Evolutionary conservation across 306 rosid species (phyloP), one percentile per base, ranked within the genome.

Genomic region (Prunus padus): DNA sequence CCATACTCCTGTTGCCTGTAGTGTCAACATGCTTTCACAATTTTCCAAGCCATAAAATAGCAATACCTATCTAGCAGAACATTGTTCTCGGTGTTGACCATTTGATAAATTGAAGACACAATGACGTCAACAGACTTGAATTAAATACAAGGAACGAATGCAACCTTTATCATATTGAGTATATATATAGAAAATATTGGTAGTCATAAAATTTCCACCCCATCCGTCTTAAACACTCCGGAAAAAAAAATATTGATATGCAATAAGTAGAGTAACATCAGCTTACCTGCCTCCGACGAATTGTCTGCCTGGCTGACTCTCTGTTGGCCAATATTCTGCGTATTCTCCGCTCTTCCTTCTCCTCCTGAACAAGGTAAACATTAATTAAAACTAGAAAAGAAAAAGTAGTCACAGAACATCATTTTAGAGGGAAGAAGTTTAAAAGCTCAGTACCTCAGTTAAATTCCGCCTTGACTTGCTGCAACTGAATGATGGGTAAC

Each of bases 251-350:
- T 2, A 15, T 50, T 13, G 16, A 71, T 31, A 18, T 55, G 33
- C 44, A 73, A 69, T 45, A 20, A 47, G 42, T 7, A 45, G 60
- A 76, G 76, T 3, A 33, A 46, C 69, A 66, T 31, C 40, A 71
- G 54, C 57, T 54, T 81, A 95, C 98, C 97, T 95, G 98, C 83
- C 98, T 89, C 62, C 99, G 96, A 54, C 98, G 93, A 87, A 95
- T 92, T 65, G 99, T 95, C 85, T 95, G 97, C 83, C 99, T 83
- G 37, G 97, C 99, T 19, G 97, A 95, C 87, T 95, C 99, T 81
- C 97, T 85, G 74, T 95, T 95, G 15, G 99, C 99, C 85, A 95
- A 79, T 77, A 95, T 78, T 78, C 99, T 84, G 68, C 97, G 96
- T 61, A 92, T 72, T 85, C 92, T 89, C 80, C 96, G 87, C 8